phyloP scores from a whole-genome alignment of 768 basidiomycete genomes.

The Paxillus involutus region DNA sequence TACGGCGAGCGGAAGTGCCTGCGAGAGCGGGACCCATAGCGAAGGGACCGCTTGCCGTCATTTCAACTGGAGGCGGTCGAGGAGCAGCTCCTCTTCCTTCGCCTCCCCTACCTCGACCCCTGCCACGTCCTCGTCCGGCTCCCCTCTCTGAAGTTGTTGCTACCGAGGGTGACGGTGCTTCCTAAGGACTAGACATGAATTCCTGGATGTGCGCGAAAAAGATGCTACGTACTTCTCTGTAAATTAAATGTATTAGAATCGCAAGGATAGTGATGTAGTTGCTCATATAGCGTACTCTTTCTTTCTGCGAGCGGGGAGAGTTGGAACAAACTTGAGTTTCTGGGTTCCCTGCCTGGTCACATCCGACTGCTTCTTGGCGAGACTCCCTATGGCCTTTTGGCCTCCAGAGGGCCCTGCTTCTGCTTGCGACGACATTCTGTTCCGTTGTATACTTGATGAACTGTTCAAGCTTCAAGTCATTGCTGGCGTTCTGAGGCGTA shows the following conservation, averaged over 20 bases:
- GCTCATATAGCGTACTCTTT: constrained; percentile 62
- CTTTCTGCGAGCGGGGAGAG: constrained; percentile 71
- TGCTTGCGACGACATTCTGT: constrained; percentile 5
- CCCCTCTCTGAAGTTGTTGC: constrained; percentile 35
- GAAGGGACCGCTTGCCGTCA: constrained; percentile 87
- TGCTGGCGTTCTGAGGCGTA: neutral
- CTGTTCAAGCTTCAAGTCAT: neutral
- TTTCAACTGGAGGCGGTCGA: constrained; percentile 54
- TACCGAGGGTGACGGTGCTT: constrained; percentile 38
- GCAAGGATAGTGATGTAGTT: neutral
- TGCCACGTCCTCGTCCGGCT: constrained; percentile 49
- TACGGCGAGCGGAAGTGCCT: constrained; percentile 50
- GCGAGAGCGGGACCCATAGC: constrained; percentile 80
- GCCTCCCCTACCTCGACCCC: constrained; percentile 51
- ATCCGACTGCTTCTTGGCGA: constrained; percentile 70
- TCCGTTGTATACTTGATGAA: neutral
- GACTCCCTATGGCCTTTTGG: constrained; percentile 72
- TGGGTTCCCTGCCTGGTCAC: constrained; percentile 73
- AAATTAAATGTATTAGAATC: constrained; percentile 15
- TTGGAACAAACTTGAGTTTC: constrained; percentile 80
- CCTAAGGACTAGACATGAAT: constrained; percentile 37
- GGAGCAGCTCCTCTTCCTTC: constrained; percentile 49
- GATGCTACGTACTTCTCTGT: constrained; percentile 55
- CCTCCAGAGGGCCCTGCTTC: constrained; percentile 17
- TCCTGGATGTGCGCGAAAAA: neutral